Percentiles rank a stretch among this genome's conserved stretches.
These are phyloP conservation scores for Cladosporium phlei DNA, from an alignment of 2,329 filamentous ascomycete genomes.

Conservation along the genomic window DNA sequence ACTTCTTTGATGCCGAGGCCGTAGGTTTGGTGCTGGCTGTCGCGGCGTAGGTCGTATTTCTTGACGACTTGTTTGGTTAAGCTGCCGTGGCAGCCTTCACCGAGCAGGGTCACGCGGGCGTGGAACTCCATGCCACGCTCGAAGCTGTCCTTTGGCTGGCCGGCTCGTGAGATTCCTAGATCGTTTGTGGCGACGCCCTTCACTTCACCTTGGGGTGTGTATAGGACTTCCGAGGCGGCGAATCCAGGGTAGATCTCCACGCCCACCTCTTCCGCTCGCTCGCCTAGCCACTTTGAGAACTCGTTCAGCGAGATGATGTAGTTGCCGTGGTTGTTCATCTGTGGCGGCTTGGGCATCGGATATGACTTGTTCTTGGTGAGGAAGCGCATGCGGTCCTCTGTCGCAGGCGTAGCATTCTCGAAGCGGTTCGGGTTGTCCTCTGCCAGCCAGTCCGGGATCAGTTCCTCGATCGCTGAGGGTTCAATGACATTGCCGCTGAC, in stretches of 20 bases:
- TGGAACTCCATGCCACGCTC: conserved; percentile 99
- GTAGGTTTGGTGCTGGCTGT: conserved; percentile 93
- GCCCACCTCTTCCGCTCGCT: conserved; percentile 91
- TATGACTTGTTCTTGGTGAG: conserved; percentile 75
- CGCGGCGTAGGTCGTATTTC: conserved; percentile 83
- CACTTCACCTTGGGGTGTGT: conserved; percentile 79
- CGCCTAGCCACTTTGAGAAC: conserved; percentile 90
- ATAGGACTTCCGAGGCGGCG: conserved; percentile 87
- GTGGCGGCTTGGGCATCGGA: conserved; percentile 81
- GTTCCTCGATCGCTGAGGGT: conserved; percentile 79
- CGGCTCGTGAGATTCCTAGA: conserved; percentile 74
- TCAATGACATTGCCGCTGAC: conserved; percentile 94
- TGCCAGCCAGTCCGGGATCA: conserved; percentile 88
- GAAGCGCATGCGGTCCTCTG: conserved; percentile 85
- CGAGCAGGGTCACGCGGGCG: conserved; percentile 83
- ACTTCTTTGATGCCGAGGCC: conserved; percentile 93
- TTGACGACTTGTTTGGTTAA: conserved; percentile 91
- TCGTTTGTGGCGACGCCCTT: conserved; percentile 95
- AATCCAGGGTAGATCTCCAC: conserved; percentile 97
- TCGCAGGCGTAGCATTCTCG: conserved; percentile 78
- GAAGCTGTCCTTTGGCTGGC: conserved; percentile 82
- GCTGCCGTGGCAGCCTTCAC: conserved; percentile 92
- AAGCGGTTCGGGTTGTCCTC: conserved; percentile 86
- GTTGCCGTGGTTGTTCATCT: conserved; percentile 98
- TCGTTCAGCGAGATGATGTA: conserved; percentile 96